Evolutionary conservation across 2,329 filamentous ascomycete genomes (phyloP).

Genomic region (Cordyceps cateniannulata): DNA sequence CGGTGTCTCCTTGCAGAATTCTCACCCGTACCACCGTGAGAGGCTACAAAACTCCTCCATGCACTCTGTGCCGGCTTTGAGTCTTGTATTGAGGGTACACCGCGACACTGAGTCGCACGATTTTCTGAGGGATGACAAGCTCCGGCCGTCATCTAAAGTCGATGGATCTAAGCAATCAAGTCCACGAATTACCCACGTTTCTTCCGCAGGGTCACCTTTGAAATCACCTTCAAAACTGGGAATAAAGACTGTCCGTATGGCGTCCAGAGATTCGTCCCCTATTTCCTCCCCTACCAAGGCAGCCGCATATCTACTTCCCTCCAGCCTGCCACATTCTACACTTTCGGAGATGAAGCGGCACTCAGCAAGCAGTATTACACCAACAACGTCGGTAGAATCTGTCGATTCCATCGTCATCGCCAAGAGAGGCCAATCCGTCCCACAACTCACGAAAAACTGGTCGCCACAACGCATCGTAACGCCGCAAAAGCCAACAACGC

Average conservation of each 20-base stretch:
- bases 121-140: background rate
- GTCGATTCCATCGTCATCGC: background rate
- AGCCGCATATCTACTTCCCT: background rate
- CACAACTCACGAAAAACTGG: background rate
- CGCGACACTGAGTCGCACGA: background rate
- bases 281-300: background rate
- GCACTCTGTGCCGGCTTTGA: background rate
- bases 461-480: constrained; percentile 11
- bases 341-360: background rate
- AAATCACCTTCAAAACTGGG: background rate
- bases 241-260: background rate
- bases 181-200: background rate
- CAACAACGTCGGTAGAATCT: background rate
- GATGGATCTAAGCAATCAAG: background rate
- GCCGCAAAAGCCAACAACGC: constrained; percentile 5
- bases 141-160: background rate
- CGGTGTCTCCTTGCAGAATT: background rate
- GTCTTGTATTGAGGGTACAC: constrained; percentile 2
- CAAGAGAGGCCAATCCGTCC: background rate
- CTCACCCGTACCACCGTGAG: background rate
- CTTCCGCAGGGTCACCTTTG: background rate
- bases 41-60: background rate
- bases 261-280: background rate
- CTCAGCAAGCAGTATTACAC: background rate
- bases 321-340: background rate